A percentile compares a stretch with the other conserved stretches of the same genome.
Conservation (phyloP, 176 grass and related monocot genomes). For the Bonia amplexicaulis region DNA sequence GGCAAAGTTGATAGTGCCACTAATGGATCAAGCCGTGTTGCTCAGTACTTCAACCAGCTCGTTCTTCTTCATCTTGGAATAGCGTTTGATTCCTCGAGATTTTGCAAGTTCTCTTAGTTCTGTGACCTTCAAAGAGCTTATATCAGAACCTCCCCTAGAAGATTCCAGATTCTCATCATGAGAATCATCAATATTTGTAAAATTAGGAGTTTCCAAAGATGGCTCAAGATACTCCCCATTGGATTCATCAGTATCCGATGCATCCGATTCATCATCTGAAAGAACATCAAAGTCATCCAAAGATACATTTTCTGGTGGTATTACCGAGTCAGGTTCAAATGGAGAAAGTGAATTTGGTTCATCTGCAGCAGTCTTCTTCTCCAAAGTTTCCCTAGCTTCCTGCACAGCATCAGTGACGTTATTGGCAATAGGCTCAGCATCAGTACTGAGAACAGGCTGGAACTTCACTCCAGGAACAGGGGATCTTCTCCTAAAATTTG, state of each 20-base stretch:
- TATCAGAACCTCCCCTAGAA: conserved; percentile 26
- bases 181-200: neutral
- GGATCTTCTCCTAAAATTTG: conserved; percentile 51
- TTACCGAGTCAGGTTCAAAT: conserved; percentile 24
- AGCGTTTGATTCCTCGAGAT: conserved; percentile 59
- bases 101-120: conserved; percentile 68
- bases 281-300: conserved; percentile 28
- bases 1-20: neutral
- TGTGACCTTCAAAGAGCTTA: conserved; percentile 50
- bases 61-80: conserved; percentile 79
- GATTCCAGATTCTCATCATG: conserved; percentile 2
- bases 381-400: neutral
- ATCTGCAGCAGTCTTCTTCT: neutral
- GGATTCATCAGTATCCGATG: conserved; percentile 18
- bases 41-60: conserved; percentile 56
- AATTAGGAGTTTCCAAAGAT: conserved; percentile 25
- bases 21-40: conserved; percentile 3
- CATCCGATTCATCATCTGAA: conserved; percentile 35
- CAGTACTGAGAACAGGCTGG: conserved; percentile 35
- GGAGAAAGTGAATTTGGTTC: neutral
- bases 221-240: conserved; percentile 2
- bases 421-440: neutral
- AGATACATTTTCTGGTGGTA: conserved; percentile 20
- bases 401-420: neutral
- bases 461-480: conserved; percentile 66